Conservation (phyloP, 805 yeast species). For the Kodamaea fukazawae region DNA sequence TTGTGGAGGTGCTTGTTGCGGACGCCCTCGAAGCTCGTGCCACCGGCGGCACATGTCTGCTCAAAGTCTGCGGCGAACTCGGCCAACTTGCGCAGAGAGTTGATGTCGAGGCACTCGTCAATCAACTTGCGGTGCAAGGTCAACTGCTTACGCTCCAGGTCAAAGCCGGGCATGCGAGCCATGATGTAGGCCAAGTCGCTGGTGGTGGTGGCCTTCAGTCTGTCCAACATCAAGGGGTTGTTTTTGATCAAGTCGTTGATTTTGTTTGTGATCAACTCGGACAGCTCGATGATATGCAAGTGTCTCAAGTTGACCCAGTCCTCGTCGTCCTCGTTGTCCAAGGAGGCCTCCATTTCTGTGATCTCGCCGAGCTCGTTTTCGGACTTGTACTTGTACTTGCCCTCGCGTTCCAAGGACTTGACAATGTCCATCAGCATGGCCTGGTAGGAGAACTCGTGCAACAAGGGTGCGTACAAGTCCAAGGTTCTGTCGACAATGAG, state of each 20-base stretch:
- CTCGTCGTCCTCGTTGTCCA: constrained; percentile 62
- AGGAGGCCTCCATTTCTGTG: constrained; percentile 30
- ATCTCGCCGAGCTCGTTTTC: constrained; percentile 51
- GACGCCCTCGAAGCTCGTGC: constrained; percentile 65
- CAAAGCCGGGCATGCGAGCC: constrained; percentile 65
- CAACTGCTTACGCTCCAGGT: constrained; percentile 59
- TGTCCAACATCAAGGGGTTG: constrained; percentile 73
- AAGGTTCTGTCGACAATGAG: constrained; percentile 79
- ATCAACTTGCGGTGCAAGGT: constrained; percentile 59
- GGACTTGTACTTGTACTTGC: constrained; percentile 48
- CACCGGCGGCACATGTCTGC: constrained; percentile 75
- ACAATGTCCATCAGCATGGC: constrained; percentile 84
- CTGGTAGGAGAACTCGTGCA: constrained; percentile 89
- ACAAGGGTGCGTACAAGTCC: constrained; percentile 77
- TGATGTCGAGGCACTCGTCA: constrained; percentile 61
- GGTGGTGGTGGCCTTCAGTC: constrained; percentile 60
- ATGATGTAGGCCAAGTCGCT: constrained; percentile 74
- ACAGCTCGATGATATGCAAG: constrained; percentile 71
- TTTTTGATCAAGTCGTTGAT: constrained; percentile 65
- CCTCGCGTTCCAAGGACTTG: constrained; percentile 40
- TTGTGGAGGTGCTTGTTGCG: constrained; percentile 59
- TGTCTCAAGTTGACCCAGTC: constrained; percentile 74
- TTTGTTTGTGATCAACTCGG: constrained; percentile 55
- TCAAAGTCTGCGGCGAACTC: constrained; percentile 78
- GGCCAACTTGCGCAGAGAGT: constrained; percentile 57